Evolutionary conservation across 2,329 filamentous ascomycete genomes (phyloP), one percentile per base, ranked within the genome.

Genomic region (Penicillium thymicola): DNA sequence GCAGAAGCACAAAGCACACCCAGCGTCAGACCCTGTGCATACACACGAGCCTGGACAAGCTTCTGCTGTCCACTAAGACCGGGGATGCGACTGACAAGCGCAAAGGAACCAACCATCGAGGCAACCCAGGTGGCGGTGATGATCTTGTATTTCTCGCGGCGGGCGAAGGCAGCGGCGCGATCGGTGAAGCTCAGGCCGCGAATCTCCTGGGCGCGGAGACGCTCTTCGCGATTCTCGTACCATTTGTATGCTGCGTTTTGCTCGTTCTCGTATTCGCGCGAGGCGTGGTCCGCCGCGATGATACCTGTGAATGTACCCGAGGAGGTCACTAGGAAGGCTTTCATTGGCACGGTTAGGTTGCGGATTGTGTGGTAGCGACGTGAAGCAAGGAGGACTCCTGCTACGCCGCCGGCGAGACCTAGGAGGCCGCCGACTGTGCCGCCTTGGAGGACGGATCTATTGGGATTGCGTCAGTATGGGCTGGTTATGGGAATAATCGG

Each of bases 31-130:
- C 89, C 91, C 79, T 97, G 92, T 4, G 92, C 92, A 76, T 96
- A 96, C 63, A 97, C 89, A 83, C 92, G 88, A 25, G 92, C 92
- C 81, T 97, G 92, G 16, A 97, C 92, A 23, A 97, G 79, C 82
- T 96, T 96, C 81, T 97, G 92, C 59, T 83, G 78, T 2, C 85
- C 87, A 48, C 82, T 85, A 45, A 96, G 81, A 71, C 87, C 89
- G 63, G 84, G 86, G 72, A 90, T 90, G 61, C 90, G 85, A 69
- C 88, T 85, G 61, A 97, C 91, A 30, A 95, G 73, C 54, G 81
- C 85, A 64, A 94, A 83, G 5, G 90, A 87, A 41, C 87, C 75
- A 57, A 82, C 85, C 86, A 97, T 93, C 67, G 86, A 86, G 38
- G 88, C 89, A 14, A 93, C 75, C 92, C 92, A 97, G 23, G 86